Base-by-base conservation (phyloP, 148 eudicot genomes). In the Agrostemma githago region DNA sequence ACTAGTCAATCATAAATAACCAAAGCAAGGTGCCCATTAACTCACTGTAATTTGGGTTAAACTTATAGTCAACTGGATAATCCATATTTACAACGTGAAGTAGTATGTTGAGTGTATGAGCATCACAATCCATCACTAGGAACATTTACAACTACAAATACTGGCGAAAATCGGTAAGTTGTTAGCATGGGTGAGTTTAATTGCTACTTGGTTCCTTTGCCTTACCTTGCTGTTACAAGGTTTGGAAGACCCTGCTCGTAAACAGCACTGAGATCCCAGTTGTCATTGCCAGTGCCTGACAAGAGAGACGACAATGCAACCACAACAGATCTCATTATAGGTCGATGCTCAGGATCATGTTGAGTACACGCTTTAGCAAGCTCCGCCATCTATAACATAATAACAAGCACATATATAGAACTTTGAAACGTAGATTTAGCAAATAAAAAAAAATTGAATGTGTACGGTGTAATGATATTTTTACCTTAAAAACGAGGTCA, bases 281-380 rank as follows among this genome's bases (percentile, higher is more conserved):
- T 81, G 72, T 88, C 88, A 0, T 87, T 82, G 12, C 82, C 66
- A 0, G 88, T 82, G 12, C 82, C 66, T 7, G 95, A 83, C 6
- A 93, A 82, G 37, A 88, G 85, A 16, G 89, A 79, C 85, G 82
- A 86, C 57, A 92, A 75, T 34, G 90, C 96, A 57, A 90, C 93
- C 39, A 87, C 97, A 48, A 86, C 87, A 3, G 91, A 87, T 71
- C 96, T 90, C 96, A 92, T 90, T 74, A 84, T 92, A n/a, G 97
- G 97, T 82, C 97, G 85, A 41, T 82, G 82, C 58, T 90, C 88
- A 6, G 96, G 91, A 76, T 88, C 80, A 19, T 88, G 90, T 3
- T 81, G 92, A 20, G 96, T 88, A 78, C 97, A 92, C 20, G 88
- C 88, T 80, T 71, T 87, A 10, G 91, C 97, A 54, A 92, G 85